Evolutionary conservation across 2,329 filamentous ascomycete genomes (phyloP), one percentile per base, ranked within the genome.

Genomic region (Fusarium anguioides): DNA sequence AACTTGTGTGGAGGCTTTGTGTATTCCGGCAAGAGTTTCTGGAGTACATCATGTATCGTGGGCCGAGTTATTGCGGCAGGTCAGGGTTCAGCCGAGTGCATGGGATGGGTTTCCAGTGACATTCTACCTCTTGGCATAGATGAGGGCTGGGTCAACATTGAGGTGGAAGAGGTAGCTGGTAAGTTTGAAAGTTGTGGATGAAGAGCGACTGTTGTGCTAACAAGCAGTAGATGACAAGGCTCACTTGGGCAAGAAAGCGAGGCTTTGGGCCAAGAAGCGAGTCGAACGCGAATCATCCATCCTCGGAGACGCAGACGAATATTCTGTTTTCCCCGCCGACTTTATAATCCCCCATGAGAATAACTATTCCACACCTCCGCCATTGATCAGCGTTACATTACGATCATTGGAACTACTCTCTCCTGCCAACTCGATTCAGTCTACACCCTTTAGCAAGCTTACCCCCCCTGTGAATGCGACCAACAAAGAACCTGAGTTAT

Each of bases 21-120:
- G 5, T 90, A 90, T 70, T 77, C 76, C 6, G 83, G 83, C 4
- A 89, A 87, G 79, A 91, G 87, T 63, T 91, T 90, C 74, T 91
- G 89, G 89, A 91, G 88, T 75, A 89, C 86, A 2, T 82, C 84
- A 14, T 90, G 88, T 72, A 81, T 91, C 39, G 84, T 91, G 11
- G 89, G 88, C 5, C 84, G 87, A 26, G 87, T 91, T 5, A 78
- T 91, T 31, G 88, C 88, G 27, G 88, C 87, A 26, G 85, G 86
- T 9, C 83, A 83, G 51, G 87, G 87, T 4, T 84, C 87, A 17
- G 83, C 83, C 1, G 88, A 91, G 72, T 88, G 88, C 72, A 87
- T 91, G 86, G 88, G 88, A 49, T 90, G 89, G 89, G 81, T 91
- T 51, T 89, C 87, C 12, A 88, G 85, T 27, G 84, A 88, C 51